These are phyloP conservation scores for Candida ulmi DNA, from an alignment of 805 yeast genomes.

Conservation along the genomic window DNA sequence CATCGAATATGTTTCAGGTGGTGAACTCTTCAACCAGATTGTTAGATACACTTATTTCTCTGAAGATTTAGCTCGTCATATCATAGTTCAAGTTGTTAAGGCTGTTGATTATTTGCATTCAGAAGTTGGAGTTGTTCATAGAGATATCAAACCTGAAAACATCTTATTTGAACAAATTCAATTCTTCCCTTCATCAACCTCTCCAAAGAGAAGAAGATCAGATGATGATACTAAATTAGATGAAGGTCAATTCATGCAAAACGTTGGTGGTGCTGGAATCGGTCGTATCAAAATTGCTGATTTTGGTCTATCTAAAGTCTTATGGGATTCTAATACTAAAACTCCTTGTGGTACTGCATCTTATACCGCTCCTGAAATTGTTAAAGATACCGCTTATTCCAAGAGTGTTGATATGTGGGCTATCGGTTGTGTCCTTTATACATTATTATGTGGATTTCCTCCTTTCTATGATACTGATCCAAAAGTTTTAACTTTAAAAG, in stretches of 20 bases:
- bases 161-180: constrained; percentile 59
- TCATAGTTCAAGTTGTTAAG: constrained; percentile 55
- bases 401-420: constrained; percentile 99
- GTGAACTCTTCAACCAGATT: constrained; percentile 67
- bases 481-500: constrained; percentile 69
- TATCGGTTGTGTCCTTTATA: constrained; percentile 90
- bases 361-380: constrained; percentile 97
- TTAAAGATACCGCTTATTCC: constrained; percentile 86
- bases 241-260: constrained; percentile 79
- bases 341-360: constrained; percentile 99
- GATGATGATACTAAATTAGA: constrained; percentile 74
- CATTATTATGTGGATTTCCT: constrained; percentile 93
- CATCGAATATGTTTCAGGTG: constrained; percentile 71
- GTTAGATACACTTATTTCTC: constrained; percentile 62
- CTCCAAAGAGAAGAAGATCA: constrained; percentile 44
- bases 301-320: constrained; percentile 89
- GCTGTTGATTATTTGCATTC: constrained; percentile 68
- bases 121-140: constrained; percentile 71
- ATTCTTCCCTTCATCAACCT: constrained; percentile 32
- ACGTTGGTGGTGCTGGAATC: constrained; percentile 88
- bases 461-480: constrained; percentile 83
- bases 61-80: constrained; percentile 59
- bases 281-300: constrained; percentile 90
- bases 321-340: constrained; percentile 73
- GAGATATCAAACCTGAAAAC: constrained; percentile 83